Conservation (phyloP, 768 basidiomycete genomes). For the Mycena metata region DNA sequence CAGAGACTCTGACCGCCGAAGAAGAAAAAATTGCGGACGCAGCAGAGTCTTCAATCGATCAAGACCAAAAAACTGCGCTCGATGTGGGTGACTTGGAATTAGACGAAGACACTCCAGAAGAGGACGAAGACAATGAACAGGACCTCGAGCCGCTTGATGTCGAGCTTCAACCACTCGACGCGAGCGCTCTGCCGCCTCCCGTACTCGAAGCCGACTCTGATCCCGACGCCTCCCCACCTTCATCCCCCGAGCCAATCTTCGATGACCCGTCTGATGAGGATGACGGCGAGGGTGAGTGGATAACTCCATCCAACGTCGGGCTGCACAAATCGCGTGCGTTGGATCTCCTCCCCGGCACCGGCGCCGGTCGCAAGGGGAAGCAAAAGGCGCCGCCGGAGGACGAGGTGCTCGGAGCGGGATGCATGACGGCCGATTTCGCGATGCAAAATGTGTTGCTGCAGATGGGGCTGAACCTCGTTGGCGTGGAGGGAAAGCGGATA, state of each 20-base stretch:
- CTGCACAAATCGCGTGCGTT: constrained; percentile 91
- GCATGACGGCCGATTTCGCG: constrained; percentile 99
- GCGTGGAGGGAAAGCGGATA: constrained; percentile 91
- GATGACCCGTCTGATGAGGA: constrained; percentile 85
- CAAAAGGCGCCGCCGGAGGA: constrained; percentile 53
- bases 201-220: constrained; percentile 18
- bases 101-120: constrained; percentile 22
- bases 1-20: constrained; percentile 26
- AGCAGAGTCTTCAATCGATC: not conserved
- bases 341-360: constrained; percentile 78
- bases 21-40: constrained; percentile 19
- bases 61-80: constrained; percentile 7
- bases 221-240: constrained; percentile 38
- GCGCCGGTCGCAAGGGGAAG: constrained; percentile 50
- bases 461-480: constrained; percentile 92
- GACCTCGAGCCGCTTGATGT: constrained; percentile 59
- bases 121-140: constrained; percentile 32
- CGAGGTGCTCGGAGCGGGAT: constrained; percentile 74
- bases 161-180: constrained; percentile 55
- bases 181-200: constrained; percentile 24
- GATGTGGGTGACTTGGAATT: constrained; percentile 32
- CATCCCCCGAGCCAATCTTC: constrained; percentile 60
- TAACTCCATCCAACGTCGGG: constrained; percentile 89
- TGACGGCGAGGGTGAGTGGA: constrained; percentile 96
- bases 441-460: constrained; percentile 98